A percentile compares a stretch with the other conserved stretches of the same genome.
Evolutionary conservation across 2,329 filamentous ascomycete species (phyloP).

Genomic region (Stachybotrys chartarum): DNA sequence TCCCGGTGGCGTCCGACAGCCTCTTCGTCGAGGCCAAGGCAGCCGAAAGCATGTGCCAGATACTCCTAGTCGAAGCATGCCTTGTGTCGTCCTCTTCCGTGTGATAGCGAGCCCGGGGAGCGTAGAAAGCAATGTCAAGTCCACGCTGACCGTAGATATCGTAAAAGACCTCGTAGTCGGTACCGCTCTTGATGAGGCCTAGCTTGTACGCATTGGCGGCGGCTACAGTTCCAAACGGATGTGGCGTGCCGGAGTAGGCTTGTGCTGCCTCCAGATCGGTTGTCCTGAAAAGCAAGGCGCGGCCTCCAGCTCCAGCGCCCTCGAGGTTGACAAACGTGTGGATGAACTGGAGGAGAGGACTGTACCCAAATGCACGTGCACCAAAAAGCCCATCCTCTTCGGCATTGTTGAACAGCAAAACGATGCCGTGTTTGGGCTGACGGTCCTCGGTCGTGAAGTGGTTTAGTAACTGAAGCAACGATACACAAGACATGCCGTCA

Average conservation of each 20-base stretch:
- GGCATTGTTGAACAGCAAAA: slow-evolving; percentile 87
- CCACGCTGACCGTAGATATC: slow-evolving; percentile 74
- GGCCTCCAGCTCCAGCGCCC: slow-evolving; percentile 85
- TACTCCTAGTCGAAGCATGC: slow-evolving; percentile 61
- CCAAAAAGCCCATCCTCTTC: slow-evolving; percentile 92
- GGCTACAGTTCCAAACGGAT: slow-evolving; percentile 80
- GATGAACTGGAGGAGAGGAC: slow-evolving; percentile 71
- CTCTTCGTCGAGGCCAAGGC: slow-evolving; percentile 67
- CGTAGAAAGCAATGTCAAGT: slow-evolving; percentile 86
- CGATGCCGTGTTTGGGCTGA: slow-evolving; percentile 70
- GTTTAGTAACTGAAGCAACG: slow-evolving; percentile 74
- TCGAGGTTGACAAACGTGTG: slow-evolving; percentile 93
- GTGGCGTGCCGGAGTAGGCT: slow-evolving; percentile 62
- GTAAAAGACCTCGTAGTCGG: slow-evolving; percentile 82
- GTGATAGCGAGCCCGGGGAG: slow-evolving; percentile 80
- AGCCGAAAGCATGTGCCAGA: slow-evolving; percentile 95
- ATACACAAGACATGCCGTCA: slow-evolving; percentile 85
- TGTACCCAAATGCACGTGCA: slow-evolving; percentile 75
- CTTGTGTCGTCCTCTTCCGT: slow-evolving; percentile 80
- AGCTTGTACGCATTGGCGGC: slow-evolving; percentile 77
- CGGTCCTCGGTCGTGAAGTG: slow-evolving; percentile 71
- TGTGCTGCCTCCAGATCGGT: slow-evolving; percentile 81
- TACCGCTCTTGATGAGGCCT: slow-evolving; percentile 74
- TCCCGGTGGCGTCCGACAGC: slow-evolving; percentile 61
- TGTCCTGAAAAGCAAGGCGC: slow-evolving; percentile 79